These are phyloP conservation scores for Xylaria sp. DNA, from an alignment of 2,329 filamentous ascomycete species.

Conservation along the genomic window DNA sequence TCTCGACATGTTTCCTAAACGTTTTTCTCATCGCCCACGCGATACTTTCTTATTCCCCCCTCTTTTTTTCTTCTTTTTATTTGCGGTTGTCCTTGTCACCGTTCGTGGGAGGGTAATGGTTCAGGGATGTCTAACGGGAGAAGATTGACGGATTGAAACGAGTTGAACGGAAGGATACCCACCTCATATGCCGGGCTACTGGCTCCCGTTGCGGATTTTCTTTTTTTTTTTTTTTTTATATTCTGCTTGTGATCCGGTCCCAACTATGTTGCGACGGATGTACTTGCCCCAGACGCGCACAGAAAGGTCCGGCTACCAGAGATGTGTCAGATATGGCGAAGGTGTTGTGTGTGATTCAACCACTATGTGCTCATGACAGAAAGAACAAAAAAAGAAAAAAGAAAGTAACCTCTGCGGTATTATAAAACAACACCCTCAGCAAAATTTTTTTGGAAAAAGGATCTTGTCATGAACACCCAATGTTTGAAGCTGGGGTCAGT, in stretches of 20 bases:
- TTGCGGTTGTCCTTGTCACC: constrained; percentile 31
- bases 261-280: constrained; percentile 33
- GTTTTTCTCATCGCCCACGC: constrained; percentile 38
- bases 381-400: constrained; percentile 24
- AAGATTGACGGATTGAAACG: constrained; percentile 40
- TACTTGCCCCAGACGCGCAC: constrained; percentile 23
- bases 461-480: constrained; percentile 22
- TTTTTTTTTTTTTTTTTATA: constrained; percentile 19
- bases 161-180: constrained; percentile 41
- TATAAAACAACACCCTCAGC: constrained; percentile 24
- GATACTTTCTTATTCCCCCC: constrained; percentile 32
- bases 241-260: constrained; percentile 33
- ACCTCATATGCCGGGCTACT: constrained; percentile 35
- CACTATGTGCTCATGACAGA: constrained; percentile 15
- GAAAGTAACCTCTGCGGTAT: constrained; percentile 24
- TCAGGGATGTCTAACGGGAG: constrained; percentile 26
- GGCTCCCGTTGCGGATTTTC: constrained; percentile 21
- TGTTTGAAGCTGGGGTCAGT: constrained; percentile 29
- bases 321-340: constrained; percentile 23
- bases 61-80: constrained; percentile 23
- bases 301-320: constrained; percentile 35
- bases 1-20: constrained; percentile 38
- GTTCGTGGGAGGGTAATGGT: constrained; percentile 26
- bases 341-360: constrained; percentile 27
- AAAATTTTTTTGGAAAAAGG: constrained; percentile 34